Conservation (phyloP, 352 stramenopile genomes). For the Globisporangium parvum region DNA sequence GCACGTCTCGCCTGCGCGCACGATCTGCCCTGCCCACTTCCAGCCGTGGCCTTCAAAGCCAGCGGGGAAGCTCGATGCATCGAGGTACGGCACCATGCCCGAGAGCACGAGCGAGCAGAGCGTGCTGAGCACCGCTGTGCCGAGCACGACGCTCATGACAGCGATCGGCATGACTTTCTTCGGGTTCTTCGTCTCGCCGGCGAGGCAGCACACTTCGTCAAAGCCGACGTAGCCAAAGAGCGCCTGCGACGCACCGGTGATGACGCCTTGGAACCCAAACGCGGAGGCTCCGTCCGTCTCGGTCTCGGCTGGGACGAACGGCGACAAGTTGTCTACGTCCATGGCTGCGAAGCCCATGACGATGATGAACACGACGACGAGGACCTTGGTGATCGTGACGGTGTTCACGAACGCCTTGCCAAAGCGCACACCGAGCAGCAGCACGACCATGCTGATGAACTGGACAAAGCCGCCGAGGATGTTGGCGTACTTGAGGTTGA, state of each 20-base stretch:
- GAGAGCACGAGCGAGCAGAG: slow-evolving; percentile 82
- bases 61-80: slow-evolving; percentile 36
- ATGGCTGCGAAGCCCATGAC: slow-evolving; percentile 77
- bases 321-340: slow-evolving; percentile 70
- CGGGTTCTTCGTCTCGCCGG: slow-evolving; percentile 72
- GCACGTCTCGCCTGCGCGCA: slow-evolving; percentile 53
- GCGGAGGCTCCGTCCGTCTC: slow-evolving; percentile 17
- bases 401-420: slow-evolving; percentile 85
- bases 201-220: slow-evolving; percentile 91
- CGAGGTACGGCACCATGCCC: slow-evolving; percentile 59
- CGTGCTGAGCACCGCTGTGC: slow-evolving; percentile 61
- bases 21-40: slow-evolving; percentile 42
- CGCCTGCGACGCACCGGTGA: slow-evolving; percentile 77
- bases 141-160: slow-evolving; percentile 72
- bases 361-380: slow-evolving; percentile 88
- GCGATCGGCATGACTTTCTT: slow-evolving; percentile 72
- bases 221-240: slow-evolving; percentile 95
- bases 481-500: slow-evolving; percentile 48
- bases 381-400: slow-evolving; percentile 68
- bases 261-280: slow-evolving; percentile 58
- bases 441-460: slow-evolving; percentile 49
- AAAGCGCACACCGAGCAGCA: slow-evolving; percentile 76
- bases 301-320: slow-evolving; percentile 58
- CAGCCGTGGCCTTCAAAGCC: slow-evolving; percentile 41
- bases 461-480: slow-evolving; percentile 53